Evolutionary conservation across 2,329 filamentous ascomycete species (phyloP), one percentile per base, ranked within the genome.

Genomic region (Fusarium sp.): DNA sequence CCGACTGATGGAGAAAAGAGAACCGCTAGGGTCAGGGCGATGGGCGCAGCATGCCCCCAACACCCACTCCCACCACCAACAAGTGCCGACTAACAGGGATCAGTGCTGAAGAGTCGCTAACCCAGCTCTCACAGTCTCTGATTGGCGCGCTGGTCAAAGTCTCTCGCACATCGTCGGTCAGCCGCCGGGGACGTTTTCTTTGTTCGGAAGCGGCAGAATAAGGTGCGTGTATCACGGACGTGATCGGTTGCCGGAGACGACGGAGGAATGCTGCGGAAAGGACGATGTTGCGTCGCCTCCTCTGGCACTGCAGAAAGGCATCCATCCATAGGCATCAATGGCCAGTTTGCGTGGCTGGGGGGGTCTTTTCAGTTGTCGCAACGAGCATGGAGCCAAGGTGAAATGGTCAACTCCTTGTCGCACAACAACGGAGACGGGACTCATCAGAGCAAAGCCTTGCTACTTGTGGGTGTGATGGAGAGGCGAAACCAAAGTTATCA

Each of bases 51-150:
- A 68, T 72, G 68, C 58, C 64, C 31, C 31, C 42, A 27, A 62
- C 66, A 72, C 70, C 42, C 70, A 72, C 42, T 45, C 59, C 66
- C 60, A 69, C 59, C 40, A 56, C 42, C 70, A 62, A 24, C 72
- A 77, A 72, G 72, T 77, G 72, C 75, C 74, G 75, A 73, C 60
- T 38, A 67, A 57, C 75, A 70, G 70, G 74, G 74, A 62, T 73
- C 47, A 62, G 42, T 34, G 74, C 67, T 68, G 67, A 74, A 64
- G 63, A 67, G 58, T 42, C 40, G 47, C 59, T 34, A 58, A 64
- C 57, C 50, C 56, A 68, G 57, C 61, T 52, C 14, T 37, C 16
- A 50, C 22, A 40, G 54, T 52, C 54, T 57, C 56, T 50, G 57
- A 69, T 75, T 77, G 72, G 75, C 47, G 58, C 22, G 69, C 40